These are phyloP conservation scores for Rhynchosporium secalis DNA, from an alignment of 2,329 filamentous ascomycete genomes.

Conservation along the genomic window DNA sequence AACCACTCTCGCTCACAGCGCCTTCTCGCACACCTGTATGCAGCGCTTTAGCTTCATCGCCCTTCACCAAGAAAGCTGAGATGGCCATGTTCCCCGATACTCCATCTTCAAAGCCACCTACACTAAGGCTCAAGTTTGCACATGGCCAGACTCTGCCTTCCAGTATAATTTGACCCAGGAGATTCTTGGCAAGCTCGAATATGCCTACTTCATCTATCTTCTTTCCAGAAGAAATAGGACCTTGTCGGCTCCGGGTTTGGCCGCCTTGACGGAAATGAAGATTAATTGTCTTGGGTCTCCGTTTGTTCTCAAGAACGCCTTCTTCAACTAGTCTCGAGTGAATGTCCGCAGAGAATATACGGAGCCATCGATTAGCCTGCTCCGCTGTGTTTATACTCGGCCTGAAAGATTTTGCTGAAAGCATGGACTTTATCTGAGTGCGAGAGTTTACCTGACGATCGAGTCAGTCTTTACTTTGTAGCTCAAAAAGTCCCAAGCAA, in stretches of 20 bases:
- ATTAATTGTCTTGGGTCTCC: conserved; percentile 82
- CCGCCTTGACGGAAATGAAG: conserved; percentile 75
- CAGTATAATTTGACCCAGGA: conserved; percentile 74
- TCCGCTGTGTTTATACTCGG: conserved; percentile 77
- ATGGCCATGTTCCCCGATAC: conserved; percentile 83
- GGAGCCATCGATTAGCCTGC: conserved; percentile 80
- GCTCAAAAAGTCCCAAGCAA: neutral
- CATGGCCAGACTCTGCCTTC: conserved; percentile 89
- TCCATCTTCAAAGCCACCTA: conserved; percentile 90
- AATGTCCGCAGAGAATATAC: conserved; percentile 90
- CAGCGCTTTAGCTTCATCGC: conserved; percentile 61
- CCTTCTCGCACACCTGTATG: conserved; percentile 40
- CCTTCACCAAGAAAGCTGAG: conserved; percentile 78
- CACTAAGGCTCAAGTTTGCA: conserved; percentile 81
- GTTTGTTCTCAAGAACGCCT: conserved; percentile 81
- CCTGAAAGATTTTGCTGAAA: conserved; percentile 92
- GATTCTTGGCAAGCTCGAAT: conserved; percentile 71
- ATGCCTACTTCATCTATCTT: conserved; percentile 70
- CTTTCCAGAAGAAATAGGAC: conserved; percentile 74
- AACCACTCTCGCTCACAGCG: conserved; percentile 19
- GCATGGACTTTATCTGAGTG: conserved; percentile 95
- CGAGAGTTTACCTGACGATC: conserved; percentile 67
- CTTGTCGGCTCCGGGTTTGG: conserved; percentile 73
- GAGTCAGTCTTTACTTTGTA: conserved; percentile 1
- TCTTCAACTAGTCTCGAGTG: conserved; percentile 88